Evolutionary conservation across 345 rosid genomes (phyloP), one percentile per base, ranked within the genome.

Genomic region (Cardamine resedifolia): DNA sequence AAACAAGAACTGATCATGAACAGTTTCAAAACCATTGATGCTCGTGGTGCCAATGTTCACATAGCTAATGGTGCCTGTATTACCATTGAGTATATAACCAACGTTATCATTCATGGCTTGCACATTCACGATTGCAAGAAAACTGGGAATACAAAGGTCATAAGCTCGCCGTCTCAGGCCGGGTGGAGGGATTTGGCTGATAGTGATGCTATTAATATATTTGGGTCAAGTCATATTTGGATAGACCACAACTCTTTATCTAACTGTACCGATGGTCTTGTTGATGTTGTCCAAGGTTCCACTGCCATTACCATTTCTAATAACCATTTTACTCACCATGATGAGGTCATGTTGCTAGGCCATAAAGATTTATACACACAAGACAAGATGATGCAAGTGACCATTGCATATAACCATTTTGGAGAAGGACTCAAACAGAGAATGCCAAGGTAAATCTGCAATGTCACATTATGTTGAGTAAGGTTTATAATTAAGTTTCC

Each of bases 181-280:
- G 93, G 96, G 1, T 84, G 83, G 86, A 85, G 97, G 83, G 80
- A 83, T 15, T 84, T 85, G 79, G 82, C 96, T 31, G 96, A 91
- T 21, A 96, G 97, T 4, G 97, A 91, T 71, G 97, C 81, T 48
- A 33, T 91, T 58, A 86, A 96, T 12, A 85, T 91, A 62, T 87
- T 84, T 48, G 90, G 91, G 47, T 88, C 97, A n/a, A 89, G 94
- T 75, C 94, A 91, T 53, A 62, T 91, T 4, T 91, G 96, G 96
- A 74, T 91, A 16, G 97, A 91, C 77, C 97, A 91, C 76, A 89
- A 89, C 74, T 89, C 97, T 7, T 87, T 89, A 10, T 91, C 97
- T 36, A 71, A 78, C 14, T 91, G 94, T 28, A 87, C 85, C 27
- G 96, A 91, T 80, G 97, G 97, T 44, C 90, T 91, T 41, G 92